Base-by-base conservation (phyloP, 1,284 basidiomycete species). In the Boletus sp. region DNA sequence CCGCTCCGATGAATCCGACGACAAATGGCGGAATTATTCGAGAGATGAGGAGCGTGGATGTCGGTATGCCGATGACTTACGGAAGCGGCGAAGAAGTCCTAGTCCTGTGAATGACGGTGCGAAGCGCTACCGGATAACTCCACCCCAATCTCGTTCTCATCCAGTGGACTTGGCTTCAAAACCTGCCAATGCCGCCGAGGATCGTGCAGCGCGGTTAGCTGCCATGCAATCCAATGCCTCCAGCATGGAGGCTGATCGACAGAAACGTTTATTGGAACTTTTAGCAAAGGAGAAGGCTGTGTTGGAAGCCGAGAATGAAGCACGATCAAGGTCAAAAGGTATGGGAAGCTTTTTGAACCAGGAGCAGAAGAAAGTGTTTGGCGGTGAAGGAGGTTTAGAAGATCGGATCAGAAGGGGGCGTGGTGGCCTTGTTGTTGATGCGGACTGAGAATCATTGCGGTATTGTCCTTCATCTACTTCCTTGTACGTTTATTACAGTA, bases 201-300 rank as follows among this genome's bases (percentile, higher is more conserved):
- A 87, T 46, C 87, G 92, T 26, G 84, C 84, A 2, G 88, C 89
- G 19, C 83, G 87, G 26, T 74, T 97, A 16, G 92, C 90, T 0
- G 88, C 90, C 9, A 96, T 97, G 94, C 72, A 83, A 22, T 67
- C 77, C 1, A 80, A 87, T 54, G 94, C 94, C 1, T 66, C 72
- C 22, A 64, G 69, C 14, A 75, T 93, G 72, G 74, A 77, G 32
- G 61, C 65, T 1, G 82, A 90, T 46, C 79, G 91, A n/a, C 78
- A 83, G 54, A 77, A 81, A 54, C 80, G 84, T 33, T 69, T 91
- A 9, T 72, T 77, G 2, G 69, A 68, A 10, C 65, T 89, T 45
- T 68, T 88, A 32, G 83, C 81, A 60, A 80, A 78, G 61, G 87
- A 91, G 66, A 88, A 84, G 62, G 81, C 77, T 5, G 84, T 88